phyloP scores from a whole-genome alignment of 305 asterid genomes.

The Nicotiana rustica region DNA sequence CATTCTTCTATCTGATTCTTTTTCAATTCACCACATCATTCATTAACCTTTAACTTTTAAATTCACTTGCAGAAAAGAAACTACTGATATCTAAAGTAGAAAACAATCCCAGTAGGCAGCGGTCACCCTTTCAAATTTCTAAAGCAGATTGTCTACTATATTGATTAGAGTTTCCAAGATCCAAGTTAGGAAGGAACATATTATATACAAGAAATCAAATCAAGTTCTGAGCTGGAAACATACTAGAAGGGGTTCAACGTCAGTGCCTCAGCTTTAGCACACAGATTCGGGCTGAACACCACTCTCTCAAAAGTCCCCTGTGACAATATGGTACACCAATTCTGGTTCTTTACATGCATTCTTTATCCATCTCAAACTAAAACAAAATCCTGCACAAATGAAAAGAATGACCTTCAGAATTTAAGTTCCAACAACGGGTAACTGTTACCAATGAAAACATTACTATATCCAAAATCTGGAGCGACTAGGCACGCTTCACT shows the following conservation, averaged over 20 bases:
- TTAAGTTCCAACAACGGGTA: neutral
- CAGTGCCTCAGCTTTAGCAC: slow-evolving; percentile 50
- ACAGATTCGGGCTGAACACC: slow-evolving; percentile 75
- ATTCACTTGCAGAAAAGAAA: neutral
- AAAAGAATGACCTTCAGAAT: slow-evolving; percentile 14
- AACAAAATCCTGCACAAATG: slow-evolving; percentile 64
- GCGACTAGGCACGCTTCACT: neutral
- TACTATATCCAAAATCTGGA: neutral
- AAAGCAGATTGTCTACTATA: neutral
- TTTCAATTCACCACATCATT: neutral
- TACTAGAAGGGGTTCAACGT: neutral
- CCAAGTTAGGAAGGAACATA: neutral
- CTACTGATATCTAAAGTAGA: neutral
- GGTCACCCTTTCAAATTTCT: neutral
- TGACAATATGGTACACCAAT: slow-evolving; percentile 63
- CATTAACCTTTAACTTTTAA: slow-evolving; percentile 18
- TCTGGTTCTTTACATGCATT: slow-evolving; percentile 59
- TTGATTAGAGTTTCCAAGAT: slow-evolving; percentile 1
- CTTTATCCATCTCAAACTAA: slow-evolving; percentile 70
- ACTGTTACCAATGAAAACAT: neutral
- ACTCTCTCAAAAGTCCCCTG: slow-evolving; percentile 78
- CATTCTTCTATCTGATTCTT: slow-evolving; percentile 7
- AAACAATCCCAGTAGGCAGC: neutral
- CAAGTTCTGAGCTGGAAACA: neutral
- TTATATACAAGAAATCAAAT: neutral